Evolutionary conservation across 306 rosid genomes (phyloP), one percentile per base, ranked within the genome.

Genomic region (Parietaria judaica): DNA sequence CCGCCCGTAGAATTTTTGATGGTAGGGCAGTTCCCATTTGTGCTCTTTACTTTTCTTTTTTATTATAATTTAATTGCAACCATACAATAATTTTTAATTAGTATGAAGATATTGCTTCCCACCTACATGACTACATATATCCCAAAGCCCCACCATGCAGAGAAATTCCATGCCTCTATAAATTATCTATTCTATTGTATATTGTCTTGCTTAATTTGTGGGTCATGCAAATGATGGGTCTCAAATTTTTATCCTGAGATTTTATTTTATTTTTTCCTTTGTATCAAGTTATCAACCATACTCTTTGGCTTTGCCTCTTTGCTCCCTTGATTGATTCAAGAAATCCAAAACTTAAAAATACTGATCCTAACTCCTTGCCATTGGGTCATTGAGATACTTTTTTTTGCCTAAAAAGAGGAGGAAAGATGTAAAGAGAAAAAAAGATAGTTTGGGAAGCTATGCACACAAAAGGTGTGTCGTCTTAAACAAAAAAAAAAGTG

Each of bases 221-320:
- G 80, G 84, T 63, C 83, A 68, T 56, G 15, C 6, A 63, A 68
- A 44, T 16, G 23, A 76, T 77, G 80, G 80, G 71, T 60, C 72
- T 11, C 66, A 76, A 75, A 62, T 39, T 36, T 46, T 46, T 16
- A 16, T 37, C 52, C 43, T 4, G 8, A 3, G 51, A 8, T 14
- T n/a, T 55, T 46, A 44, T 68, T 36, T 38, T 50, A 45, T 54
- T 31, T 34, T 48, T 36, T 39, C 56, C 46, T 54, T 61, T 36
- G 45, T 52, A 41, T 23, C 59, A 45, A 51, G 31, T 39, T 8
- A 37, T 56, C 62, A 52, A 50, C n/a, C 51, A 55, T 60, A 39
- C 41, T 64, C 66, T 51, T 76, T 68, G 14, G 56, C 63, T 56
- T 23, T 39, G 67, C 31, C 3, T 70, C 48, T 12, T 8, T 9